Evolutionary conservation across 1,284 basidiomycete genomes (phyloP), one percentile per base, ranked within the genome.

Genomic region (Flammula alnicola): DNA sequence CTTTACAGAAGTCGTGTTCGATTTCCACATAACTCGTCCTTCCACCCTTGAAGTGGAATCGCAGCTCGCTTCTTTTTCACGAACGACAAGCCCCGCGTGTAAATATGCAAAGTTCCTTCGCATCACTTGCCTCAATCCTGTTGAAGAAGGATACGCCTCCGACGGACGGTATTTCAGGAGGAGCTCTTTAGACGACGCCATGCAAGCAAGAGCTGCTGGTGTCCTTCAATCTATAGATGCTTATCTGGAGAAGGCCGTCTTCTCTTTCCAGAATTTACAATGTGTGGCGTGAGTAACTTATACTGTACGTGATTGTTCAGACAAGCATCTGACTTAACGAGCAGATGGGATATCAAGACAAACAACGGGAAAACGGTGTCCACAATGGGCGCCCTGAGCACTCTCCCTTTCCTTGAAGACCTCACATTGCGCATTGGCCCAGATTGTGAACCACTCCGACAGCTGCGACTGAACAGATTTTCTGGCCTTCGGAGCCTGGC

Each of bases 191-290:
- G 19, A 10, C n/a, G 19, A 32, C 16, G n/a, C 4, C 8, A 31
- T 17, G 7, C 19, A 22, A 8, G 31, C 20, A 16, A 39, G 27
- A 9, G 37, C n/a, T 9, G 27, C 36, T 9, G 4, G n/a, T n/a
- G n/a, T n/a, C n/a, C n/a, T n/a, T n/a, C n/a, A 3, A 3, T 9
- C 14, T 20, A 22, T 20, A n/a, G 10, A 44, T 33, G 20, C 16
- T 12, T 17, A 44, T 22, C 22, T 44, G 6, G 14, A 35, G 22
- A 44, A 27, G 16, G 43, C 43, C 11, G 17, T 44, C 14, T 6
- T 44, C 6, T 44, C 43, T 8, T 26, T 44, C 19, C 17, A 23
- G 16, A 44, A 44, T 17, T 25, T 44, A 9, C 43, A 32, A 11
- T 23, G 19, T 23, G 17, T 35, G 3, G 22, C 12, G 43, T 44